A percentile compares a stretch with the other conserved stretches of the same genome.
Conservation (phyloP, 352 stramenopile genomes). For the Globisporangium apiculatum region DNA sequence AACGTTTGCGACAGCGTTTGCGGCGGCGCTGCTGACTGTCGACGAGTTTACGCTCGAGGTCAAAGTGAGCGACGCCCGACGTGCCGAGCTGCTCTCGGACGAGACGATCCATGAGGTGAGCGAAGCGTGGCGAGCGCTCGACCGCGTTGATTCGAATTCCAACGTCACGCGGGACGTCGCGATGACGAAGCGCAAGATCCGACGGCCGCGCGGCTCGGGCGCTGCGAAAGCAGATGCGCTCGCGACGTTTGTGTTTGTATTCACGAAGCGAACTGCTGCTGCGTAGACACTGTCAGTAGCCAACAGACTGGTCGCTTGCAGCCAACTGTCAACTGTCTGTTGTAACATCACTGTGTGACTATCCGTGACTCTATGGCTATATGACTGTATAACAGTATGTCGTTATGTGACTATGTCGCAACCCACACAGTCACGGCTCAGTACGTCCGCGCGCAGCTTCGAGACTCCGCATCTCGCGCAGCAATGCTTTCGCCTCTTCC, state of each 20-base stretch:
- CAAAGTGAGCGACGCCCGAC: slow-evolving; percentile 6
- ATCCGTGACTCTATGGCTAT: not conserved
- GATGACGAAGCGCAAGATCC: slow-evolving; percentile 27
- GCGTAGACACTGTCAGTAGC: not conserved
- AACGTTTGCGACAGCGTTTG: slow-evolving; percentile 10
- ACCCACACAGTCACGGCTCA: too few species aligned
- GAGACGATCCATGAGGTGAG: slow-evolving; percentile 13
- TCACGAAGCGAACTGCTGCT: slow-evolving; percentile 10
- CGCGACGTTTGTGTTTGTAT: slow-evolving; percentile 28
- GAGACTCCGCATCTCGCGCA: slow-evolving; percentile 72
- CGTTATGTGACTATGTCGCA: too few species aligned
- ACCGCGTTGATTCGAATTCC: not conserved
- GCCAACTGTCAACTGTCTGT: too few species aligned
- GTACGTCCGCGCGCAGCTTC: slow-evolving; percentile 19
- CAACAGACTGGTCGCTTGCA: too few species aligned
- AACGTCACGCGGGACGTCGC: slow-evolving; percentile 17
- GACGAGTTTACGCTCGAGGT: slow-evolving; percentile 14
- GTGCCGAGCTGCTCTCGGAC: slow-evolving; percentile 11
- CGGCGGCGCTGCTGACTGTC: slow-evolving; percentile 2
- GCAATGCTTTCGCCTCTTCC: slow-evolving; percentile 74
- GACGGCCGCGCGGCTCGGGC: slow-evolving; percentile 8
- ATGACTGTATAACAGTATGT: too few species aligned
- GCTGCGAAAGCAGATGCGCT: slow-evolving; percentile 3
- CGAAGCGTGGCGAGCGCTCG: slow-evolving; percentile 19
- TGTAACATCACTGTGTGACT: too few species aligned